Evolutionary conservation across 805 yeast genomes (phyloP).

Genomic region (Komagataella ulmi): DNA sequence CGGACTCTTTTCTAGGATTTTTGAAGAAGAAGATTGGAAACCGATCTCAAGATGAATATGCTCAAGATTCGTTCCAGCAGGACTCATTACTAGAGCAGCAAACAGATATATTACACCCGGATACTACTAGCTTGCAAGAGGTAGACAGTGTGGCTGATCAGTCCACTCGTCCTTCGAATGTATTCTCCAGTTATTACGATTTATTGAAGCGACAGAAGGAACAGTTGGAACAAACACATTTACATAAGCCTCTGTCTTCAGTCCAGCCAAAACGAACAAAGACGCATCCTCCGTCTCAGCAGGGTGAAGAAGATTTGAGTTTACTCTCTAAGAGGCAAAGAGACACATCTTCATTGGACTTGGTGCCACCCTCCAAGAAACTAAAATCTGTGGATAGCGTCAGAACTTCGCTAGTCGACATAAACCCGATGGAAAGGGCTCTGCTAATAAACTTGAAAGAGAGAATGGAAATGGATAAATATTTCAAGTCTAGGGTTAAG

Average conservation of each 20-base stretch:
- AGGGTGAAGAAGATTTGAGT: not conserved
- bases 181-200: not conserved
- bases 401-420: slow-evolving; percentile 4
- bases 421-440: slow-evolving; percentile 20
- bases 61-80: not conserved
- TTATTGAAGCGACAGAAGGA: not conserved
- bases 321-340: not conserved
- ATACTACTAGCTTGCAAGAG: not conserved
- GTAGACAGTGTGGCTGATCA: not conserved
- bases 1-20: not conserved
- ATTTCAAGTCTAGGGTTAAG: slow-evolving; percentile 30
- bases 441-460: slow-evolving; percentile 17
- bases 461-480: slow-evolving; percentile 28
- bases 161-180: not conserved
- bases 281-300: not conserved
- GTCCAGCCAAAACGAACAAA: not conserved
- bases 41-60: not conserved
- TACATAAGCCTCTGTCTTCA: not conserved
- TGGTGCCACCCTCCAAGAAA: not conserved
- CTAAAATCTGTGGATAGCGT: not conserved
- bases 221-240: not conserved
- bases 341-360: not conserved
- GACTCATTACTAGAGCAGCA: not conserved
- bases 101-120: not conserved
- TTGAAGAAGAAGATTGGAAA: not conserved